Evolutionary conservation across 495 filamentous ascomycete species (phyloP), one percentile per base, ranked within the genome.

Genomic region (Aspergillus egyptiacus): DNA sequence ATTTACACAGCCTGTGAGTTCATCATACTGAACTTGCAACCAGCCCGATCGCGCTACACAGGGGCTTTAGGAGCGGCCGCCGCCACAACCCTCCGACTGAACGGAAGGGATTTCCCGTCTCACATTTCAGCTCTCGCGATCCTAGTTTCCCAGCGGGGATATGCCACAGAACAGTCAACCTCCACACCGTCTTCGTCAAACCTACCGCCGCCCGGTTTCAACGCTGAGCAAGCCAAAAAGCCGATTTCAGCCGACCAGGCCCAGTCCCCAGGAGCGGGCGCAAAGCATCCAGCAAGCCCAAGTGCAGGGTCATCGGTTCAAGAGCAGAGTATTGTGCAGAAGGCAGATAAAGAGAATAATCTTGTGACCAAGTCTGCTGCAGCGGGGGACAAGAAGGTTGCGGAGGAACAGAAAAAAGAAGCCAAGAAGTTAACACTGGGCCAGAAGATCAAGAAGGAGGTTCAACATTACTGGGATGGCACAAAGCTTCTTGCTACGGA

Each of bases 401-500:
- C 65, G 15, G 80, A 80, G 46, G 81, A 83, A 25, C 28, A 18
- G 66, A 88, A 91, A 65, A 85, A 89, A 63, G 86, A 86, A 48
- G 74, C 84, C 63, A 86, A 85, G 70, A 94, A 93, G 57, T 71
- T 95, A 70, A 95, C 94, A 0, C 31, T 97, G 3, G 82, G 79
- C 65, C 89, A 96, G 62, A 95, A 89, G 73, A 78, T 97, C 57
- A 97, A 95, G 76, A 87, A 87, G 61, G 93, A 97, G 63, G 73
- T 75, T 13, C 78, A 83, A 51, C 93, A 99, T 65, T 99, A 97
- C 71, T 97, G 93, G 93, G 93, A 99, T 76, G 93, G 93, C 30
- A 99, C 91, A n/a, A 99, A 99, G 68, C 73, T 99, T 53, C 75
- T 99, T 57, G 89, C 87, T 19, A 86, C 87, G 1, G 93, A 99